Base-by-base conservation (phyloP, 495 filamentous ascomycete species). In the Hyaloscypha bicolor region DNA sequence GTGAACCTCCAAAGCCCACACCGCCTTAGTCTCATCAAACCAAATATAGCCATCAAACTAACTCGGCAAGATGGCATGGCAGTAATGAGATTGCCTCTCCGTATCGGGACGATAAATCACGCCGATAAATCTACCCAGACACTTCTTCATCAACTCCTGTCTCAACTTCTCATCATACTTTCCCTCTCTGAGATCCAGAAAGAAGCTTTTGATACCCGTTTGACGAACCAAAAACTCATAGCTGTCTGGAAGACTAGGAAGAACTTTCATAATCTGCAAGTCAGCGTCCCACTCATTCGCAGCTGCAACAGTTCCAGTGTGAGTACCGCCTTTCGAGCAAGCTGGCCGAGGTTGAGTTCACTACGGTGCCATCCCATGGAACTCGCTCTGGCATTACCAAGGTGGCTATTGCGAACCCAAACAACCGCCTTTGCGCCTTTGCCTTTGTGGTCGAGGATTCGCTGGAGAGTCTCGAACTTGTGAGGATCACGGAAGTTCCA, bases 401-500 rank as follows among this genome's bases (percentile, higher is more conserved):
- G 76, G 57, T 87, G 86, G 31, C 83, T 86, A 69, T 87, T 88
- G 66, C 87, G 86, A 63, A 83, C 86, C 86, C 86, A 87, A 1
- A 87, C 81, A 31, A 88, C 76, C 3, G 82, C 86, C 56, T 86
- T 86, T 33, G 76, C 64, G 5, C 74, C 72, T 37, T 64, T 22
- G 48, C 76, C 77, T 25, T 81, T 79, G 48, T 80, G 76, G 45
- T 82, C 73, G 31, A 86, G 69, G 4, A 85, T 66, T 6, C 83
- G 80, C 4, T 69, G 64, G 32, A 88, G 74, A 2, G 85, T 85
- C 9, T 85, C 76, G 61, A 87, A 85, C 85, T 87, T 87, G 69
- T 88, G 86, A 6, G 76, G 76, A 73, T 87, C 86, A 11, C 85
- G 81, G 61, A 86, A 72, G 57, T 85, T 86, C 85, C 86, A 88